phyloP scores from a whole-genome alignment of 1,284 basidiomycete species.

The Cutaneotrichosporon sp. region DNA sequence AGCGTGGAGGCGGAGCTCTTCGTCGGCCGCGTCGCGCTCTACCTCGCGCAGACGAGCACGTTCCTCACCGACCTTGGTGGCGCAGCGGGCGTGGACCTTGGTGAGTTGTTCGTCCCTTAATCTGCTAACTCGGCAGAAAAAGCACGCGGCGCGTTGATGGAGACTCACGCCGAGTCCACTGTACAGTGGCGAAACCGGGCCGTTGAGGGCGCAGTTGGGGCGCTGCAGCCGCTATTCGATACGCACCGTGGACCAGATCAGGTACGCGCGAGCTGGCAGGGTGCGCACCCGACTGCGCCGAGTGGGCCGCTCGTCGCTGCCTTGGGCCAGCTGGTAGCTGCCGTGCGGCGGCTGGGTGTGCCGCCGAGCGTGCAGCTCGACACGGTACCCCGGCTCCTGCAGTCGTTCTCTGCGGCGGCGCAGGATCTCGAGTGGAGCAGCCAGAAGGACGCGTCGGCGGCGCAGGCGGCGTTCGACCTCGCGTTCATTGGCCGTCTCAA shows the following conservation, averaged over 20 bases:
- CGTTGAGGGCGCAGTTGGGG: constrained; percentile 18
- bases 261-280: constrained; percentile 35
- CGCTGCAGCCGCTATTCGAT: constrained; percentile 28
- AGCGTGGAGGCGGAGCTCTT: constrained; percentile 40
- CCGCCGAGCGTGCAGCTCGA: constrained; percentile 25
- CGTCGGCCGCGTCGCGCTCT: constrained; percentile 41
- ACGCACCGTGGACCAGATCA: constrained; percentile 21
- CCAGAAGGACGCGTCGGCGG: constrained; percentile 17
- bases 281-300: constrained; percentile 26
- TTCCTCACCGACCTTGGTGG: constrained; percentile 32
- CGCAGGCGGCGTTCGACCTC: constrained; percentile 34
- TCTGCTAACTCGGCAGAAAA: constrained; percentile 8
- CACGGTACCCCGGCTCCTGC: constrained; percentile 22
- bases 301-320: constrained; percentile 28
- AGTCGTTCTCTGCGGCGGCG: constrained; percentile 21
- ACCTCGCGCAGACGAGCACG: constrained; percentile 26
- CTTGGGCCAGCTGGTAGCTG: constrained; percentile 33
- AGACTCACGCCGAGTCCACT: constrained; percentile 29
- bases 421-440: constrained; percentile 26
- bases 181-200: constrained; percentile 26
- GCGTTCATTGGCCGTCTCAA: constrained; percentile 30
- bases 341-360: constrained; percentile 32
- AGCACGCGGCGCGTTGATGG: constrained; percentile 18
- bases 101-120: constrained; percentile 13
- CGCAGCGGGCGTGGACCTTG: constrained; percentile 13